Evolutionary conservation across 495 filamentous ascomycete genomes (phyloP).

Genomic region (Penicillium cinerascens): DNA sequence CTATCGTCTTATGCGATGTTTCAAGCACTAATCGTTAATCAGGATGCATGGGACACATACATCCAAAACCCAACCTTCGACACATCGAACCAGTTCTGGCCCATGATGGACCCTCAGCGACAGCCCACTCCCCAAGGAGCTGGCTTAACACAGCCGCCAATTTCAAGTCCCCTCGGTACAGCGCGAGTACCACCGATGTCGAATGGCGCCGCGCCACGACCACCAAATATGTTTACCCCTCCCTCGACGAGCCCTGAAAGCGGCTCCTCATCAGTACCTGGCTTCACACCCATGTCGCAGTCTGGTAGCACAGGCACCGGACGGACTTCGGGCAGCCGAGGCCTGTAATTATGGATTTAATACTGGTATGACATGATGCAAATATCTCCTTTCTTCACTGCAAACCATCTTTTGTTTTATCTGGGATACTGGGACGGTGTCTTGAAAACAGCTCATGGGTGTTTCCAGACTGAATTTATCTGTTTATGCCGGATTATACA

Average conservation of each 20-base stretch:
- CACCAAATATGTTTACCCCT: slow-evolving; percentile 18
- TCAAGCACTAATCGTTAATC: slow-evolving; percentile 12
- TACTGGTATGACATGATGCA: neutral
- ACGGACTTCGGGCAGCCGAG: slow-evolving; percentile 9
- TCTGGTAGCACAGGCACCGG: slow-evolving; percentile 3
- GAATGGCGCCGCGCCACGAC: slow-evolving; percentile 5
- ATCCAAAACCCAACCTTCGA: slow-evolving; percentile 51
- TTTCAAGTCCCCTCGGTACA: slow-evolving; percentile 12
- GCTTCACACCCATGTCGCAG: slow-evolving; percentile 16
- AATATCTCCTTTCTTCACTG: neutral
- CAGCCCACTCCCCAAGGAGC: slow-evolving; percentile 18
- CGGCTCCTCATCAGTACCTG: slow-evolving; percentile 10
- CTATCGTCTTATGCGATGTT: neutral
- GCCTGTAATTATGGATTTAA: neutral
- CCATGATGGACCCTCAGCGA: slow-evolving; percentile 36
- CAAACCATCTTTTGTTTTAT: neutral
- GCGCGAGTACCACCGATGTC: slow-evolving; percentile 8
- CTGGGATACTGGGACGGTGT: neutral
- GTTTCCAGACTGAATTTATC: neutral
- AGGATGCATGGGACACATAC: slow-evolving; percentile 58
- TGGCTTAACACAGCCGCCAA: slow-evolving; percentile 15
- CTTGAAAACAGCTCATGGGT: neutral
- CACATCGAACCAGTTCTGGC: slow-evolving; percentile 45
- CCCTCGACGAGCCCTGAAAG: slow-evolving; percentile 17
- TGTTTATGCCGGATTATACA: neutral